These are phyloP conservation scores for Amyloporia xantha DNA, from an alignment of 768 basidiomycete genomes.

Conservation along the genomic window DNA sequence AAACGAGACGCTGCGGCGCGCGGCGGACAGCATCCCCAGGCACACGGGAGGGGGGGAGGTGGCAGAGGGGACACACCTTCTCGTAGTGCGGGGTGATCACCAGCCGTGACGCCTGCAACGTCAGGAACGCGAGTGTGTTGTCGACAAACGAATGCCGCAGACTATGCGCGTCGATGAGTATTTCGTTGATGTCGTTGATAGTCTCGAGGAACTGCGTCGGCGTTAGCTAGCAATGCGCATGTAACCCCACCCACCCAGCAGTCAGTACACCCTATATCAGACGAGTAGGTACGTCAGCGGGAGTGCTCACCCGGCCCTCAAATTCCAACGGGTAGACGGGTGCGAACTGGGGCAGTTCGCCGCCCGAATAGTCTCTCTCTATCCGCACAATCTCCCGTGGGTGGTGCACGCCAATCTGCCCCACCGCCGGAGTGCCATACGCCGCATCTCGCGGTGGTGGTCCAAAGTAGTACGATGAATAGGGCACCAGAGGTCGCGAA, in stretches of 20 bases:
- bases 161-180: constrained; percentile 83
- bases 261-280: too few relatives aligned
- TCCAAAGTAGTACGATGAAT: constrained; percentile 80
- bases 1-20: not conserved
- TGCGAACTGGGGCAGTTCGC: constrained; percentile 87
- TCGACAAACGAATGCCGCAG: constrained; percentile 65
- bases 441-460: constrained; percentile 72
- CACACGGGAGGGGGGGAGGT: not conserved
- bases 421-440: constrained; percentile 74
- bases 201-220: constrained; percentile 87
- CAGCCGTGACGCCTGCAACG: constrained; percentile 73
- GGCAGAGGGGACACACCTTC: constrained; percentile 41
- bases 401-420: constrained; percentile 82
- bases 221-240: constrained; percentile 53
- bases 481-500: constrained; percentile 49
- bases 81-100: constrained; percentile 73
- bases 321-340: constrained; percentile 87
- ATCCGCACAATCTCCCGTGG: constrained; percentile 89
- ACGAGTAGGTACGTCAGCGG: not conserved
- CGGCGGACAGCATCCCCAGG: not conserved
- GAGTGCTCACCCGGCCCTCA: constrained; percentile 73
- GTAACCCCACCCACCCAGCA: too few relatives aligned
- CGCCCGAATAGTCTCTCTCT: constrained; percentile 87
- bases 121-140: constrained; percentile 72
- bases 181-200: constrained; percentile 85